A percentile compares a stretch with the other conserved stretches of the same genome.
Conservation (phyloP, 2,329 filamentous ascomycete species). For the Myriangium duriaei region DNA sequence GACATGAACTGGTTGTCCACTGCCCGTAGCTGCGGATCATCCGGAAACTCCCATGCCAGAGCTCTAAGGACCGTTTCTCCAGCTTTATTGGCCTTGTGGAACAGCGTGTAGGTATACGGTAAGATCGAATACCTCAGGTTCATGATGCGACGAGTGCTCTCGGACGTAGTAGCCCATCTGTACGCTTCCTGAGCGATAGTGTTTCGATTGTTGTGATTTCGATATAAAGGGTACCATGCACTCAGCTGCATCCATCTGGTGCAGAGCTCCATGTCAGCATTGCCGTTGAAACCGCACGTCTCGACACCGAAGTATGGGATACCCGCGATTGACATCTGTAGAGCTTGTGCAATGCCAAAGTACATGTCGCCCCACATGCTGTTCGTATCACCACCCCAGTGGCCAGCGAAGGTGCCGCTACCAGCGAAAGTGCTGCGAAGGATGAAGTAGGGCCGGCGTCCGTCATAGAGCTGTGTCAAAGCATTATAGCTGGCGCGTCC, state of each 20-base stretch:
- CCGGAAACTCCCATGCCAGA: constrained; percentile 18
- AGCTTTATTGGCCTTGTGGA: constrained; percentile 15
- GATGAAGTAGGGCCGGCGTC: constrained; percentile 12
- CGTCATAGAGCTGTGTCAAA: constrained; percentile 8
- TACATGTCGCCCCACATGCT: constrained; percentile 16
- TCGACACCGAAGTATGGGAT: constrained; percentile 17
- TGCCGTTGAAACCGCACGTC: constrained; percentile 17
- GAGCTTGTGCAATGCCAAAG: constrained; percentile 16
- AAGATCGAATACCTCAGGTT: constrained; percentile 18
- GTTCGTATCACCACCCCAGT: constrained; percentile 14
- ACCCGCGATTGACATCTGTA: constrained; percentile 16
- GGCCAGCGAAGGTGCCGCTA: constrained; percentile 11
- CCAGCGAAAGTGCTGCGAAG: constrained; percentile 13
- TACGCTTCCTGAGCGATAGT: constrained; percentile 19
- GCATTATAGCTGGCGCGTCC: constrained; percentile 15
- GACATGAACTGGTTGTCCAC: constrained; percentile 20
- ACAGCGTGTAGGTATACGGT: constrained; percentile 19
- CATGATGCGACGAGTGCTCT: constrained; percentile 18
- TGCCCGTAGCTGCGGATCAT: constrained; percentile 16
- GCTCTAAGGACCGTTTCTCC: constrained; percentile 17
- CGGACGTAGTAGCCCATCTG: constrained; percentile 17
- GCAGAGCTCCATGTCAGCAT: constrained; percentile 16
- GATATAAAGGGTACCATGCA: constrained; percentile 18
- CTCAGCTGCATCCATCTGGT: constrained; percentile 15
- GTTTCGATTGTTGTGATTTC: constrained; percentile 19